A percentile compares a stretch with the other conserved stretches of the same genome.
phyloP scores from a whole-genome alignment of 148 eudicot species.

The Linanthus parryae region DNA sequence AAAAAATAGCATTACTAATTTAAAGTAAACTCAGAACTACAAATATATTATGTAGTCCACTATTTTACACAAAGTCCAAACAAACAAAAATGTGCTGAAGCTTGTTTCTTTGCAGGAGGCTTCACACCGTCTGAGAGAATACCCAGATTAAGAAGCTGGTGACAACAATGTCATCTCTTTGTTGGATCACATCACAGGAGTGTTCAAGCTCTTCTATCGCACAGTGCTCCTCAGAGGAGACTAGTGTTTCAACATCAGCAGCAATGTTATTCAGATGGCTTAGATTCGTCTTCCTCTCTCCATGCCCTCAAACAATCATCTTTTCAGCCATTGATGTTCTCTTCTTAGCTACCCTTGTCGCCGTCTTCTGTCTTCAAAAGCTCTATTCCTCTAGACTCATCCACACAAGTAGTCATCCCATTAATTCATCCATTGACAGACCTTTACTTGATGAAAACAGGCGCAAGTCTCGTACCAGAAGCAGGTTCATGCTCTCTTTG shows the following conservation, averaged over 20 bases:
- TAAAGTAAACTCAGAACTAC: too few species aligned
- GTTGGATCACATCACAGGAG: slow-evolving; percentile 1
- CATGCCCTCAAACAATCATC: slow-evolving; percentile 6
- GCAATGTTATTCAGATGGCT: slow-evolving; percentile 5
- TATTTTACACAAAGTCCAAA: too few species aligned
- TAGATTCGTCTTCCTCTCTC: slow-evolving; percentile 9
- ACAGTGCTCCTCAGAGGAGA: neutral
- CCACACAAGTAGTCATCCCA: neutral
- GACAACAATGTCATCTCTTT: slow-evolving; percentile 6
- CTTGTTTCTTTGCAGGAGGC: too few species aligned
- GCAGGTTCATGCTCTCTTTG: slow-evolving; percentile 32
- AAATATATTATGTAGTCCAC: too few species aligned
- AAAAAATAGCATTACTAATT: too few species aligned
- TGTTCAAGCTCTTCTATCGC: slow-evolving; percentile 4
- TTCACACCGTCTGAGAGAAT: too few species aligned
- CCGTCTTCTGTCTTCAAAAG: neutral
- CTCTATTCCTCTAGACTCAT: neutral
- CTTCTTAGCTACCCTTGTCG: slow-evolving; percentile 4
- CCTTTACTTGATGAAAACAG: slow-evolving; percentile 35
- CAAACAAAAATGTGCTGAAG: too few species aligned
- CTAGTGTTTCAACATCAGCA: slow-evolving; percentile 5
- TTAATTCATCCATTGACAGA: slow-evolving; percentile 16
- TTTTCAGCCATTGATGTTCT: slow-evolving; percentile 4
- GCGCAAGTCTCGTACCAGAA: slow-evolving; percentile 8
- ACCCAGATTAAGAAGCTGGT: too few species aligned